Conservation (phyloP, 2,329 filamentous ascomycete species). For the Ceratocystis albifundus region DNA sequence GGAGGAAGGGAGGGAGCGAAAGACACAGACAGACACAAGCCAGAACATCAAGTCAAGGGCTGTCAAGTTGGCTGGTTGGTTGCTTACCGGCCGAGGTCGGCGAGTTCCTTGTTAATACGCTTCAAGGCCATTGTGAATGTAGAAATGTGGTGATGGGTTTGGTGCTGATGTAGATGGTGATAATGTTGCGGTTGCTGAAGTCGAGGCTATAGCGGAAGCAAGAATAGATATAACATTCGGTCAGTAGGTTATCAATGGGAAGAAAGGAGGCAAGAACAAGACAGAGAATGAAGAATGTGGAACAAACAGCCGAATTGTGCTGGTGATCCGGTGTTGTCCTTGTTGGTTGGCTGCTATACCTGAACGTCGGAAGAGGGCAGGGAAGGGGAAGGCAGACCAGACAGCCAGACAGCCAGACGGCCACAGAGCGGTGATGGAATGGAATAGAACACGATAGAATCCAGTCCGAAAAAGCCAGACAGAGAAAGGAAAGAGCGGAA, state of each 20-base stretch:
- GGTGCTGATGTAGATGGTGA: not conserved
- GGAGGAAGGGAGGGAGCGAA: not conserved
- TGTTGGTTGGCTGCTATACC: not conserved
- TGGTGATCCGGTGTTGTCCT: not conserved
- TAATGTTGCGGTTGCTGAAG: not conserved
- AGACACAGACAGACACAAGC: not conserved
- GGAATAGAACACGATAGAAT: constrained; percentile 12
- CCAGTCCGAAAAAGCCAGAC: not conserved
- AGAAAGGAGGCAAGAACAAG: not conserved
- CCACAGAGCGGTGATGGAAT: not conserved
- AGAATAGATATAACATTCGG: not conserved
- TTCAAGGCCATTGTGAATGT: constrained; percentile 63
- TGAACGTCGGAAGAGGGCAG: not conserved
- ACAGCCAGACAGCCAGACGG: too few species aligned
- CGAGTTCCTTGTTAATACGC: constrained; percentile 90
- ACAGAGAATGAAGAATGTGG: not conserved
- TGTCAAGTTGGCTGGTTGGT: constrained; percentile 28
- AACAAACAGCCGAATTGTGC: not conserved
- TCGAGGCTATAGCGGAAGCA: not conserved
- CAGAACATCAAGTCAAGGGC: constrained; percentile 7
- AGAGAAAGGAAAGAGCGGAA: not conserved
- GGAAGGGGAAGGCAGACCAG: not conserved
- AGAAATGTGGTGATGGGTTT: constrained; percentile 1
- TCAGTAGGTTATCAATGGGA: not conserved
- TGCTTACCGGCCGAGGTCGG: constrained; percentile 77